Conservation (phyloP, 441 rosid genomes). For the Erodium moschatum region DNA sequence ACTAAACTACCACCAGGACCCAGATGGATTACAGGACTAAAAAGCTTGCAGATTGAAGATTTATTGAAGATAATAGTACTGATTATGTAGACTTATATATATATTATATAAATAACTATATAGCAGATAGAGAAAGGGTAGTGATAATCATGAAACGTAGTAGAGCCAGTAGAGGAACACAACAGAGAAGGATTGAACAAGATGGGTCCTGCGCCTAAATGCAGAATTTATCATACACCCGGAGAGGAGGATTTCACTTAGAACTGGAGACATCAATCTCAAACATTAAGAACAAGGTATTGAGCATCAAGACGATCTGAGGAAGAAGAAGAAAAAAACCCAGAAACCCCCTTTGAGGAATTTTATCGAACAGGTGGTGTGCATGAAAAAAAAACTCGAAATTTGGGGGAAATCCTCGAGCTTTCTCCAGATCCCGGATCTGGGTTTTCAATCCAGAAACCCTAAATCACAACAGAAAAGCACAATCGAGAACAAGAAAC, state of each 20-base stretch:
- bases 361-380: not conserved
- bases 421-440: not conserved
- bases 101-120: no score
- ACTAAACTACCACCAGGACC: not conserved
- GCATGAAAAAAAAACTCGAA: not conserved
- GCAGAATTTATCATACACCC: not conserved
- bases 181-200: not conserved
- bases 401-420: not conserved
- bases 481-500: not conserved
- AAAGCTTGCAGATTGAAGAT: not conserved
- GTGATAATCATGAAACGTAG: not conserved
- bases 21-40: not conserved
- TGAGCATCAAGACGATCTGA: not conserved
- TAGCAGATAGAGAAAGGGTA: not conserved
- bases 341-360: not conserved
- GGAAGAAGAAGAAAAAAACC: not conserved
- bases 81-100: no score
- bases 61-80: not conserved
- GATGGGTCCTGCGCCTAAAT: not conserved
- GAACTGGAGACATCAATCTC: not conserved
- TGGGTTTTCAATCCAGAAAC: not conserved
- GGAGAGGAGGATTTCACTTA: not conserved
- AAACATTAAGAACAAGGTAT: not conserved
- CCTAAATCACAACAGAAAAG: not conserved
- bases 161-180: not conserved